Base-by-base conservation (phyloP, 2,329 filamentous ascomycete species). In the Podosphaera fusca region DNA sequence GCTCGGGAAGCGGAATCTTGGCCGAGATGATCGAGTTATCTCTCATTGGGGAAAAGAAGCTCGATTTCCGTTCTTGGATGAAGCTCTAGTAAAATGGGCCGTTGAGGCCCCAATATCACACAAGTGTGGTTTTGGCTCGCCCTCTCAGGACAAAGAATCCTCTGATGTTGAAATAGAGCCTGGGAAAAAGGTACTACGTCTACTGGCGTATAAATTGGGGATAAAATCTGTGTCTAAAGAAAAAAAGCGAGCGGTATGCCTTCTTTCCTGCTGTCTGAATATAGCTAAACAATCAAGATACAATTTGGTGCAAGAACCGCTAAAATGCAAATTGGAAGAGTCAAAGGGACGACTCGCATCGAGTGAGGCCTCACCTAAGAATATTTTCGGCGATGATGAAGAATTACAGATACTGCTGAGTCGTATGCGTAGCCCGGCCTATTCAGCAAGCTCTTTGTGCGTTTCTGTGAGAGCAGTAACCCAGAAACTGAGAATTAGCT, bases 1-100 rank as follows among this genome's bases (percentile, higher is more conserved):
- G 31, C 78, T 98, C 1, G 89, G 90, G 0, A 87, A 92, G 69
- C 80, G 92, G n/a, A 98, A 98, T 62, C 76, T 98, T 6, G 94
- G 92, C 3, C 81, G 92, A 8, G 92, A 98, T 65, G 94, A 98
- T 69, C 79, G 92, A 31, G 84, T 89, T 21, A 87, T 95, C 69
- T 82, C 87, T 2, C 79, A 94, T 65, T 96, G 89, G 85, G 81
- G 85, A 12, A 83, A 82, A 59, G 92, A 98, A 69, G 85, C 85
- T 36, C 79, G 92, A 40, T 95, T 94, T 66, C 92, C 94, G 0
- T 98, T 80, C 65, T 76, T 98, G 0, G 92, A 96, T 60, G 92
- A 98, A 69, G 74, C 78, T 2, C 76, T 98, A 50, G 81, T 95
- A n/a, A 74, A 74, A 33, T 92, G 88, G 79, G 85, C 86, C 5